These are phyloP conservation scores for Echeveria elegans DNA, from an alignment of 164 flowering plant species.

Conservation along the genomic window DNA sequence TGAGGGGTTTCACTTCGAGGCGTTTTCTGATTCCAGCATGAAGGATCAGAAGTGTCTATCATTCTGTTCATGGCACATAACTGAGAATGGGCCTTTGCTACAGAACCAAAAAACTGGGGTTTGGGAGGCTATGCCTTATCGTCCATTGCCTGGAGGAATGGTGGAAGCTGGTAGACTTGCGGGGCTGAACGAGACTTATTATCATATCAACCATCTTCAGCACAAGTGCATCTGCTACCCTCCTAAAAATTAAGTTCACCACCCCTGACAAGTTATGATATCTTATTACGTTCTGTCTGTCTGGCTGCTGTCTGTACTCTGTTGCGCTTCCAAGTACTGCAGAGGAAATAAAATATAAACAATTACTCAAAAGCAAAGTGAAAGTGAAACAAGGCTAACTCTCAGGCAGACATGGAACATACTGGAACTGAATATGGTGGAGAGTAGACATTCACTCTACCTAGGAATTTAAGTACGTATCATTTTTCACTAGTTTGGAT, in stretches of 20 bases:
- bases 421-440: too few species aligned
- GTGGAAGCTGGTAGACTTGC: neutral
- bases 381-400: too few species aligned
- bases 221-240: constrained; percentile 14
- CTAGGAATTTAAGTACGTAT: too few species aligned
- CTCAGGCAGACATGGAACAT: too few species aligned
- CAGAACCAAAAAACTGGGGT: constrained; percentile 13
- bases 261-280: neutral
- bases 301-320: neutral
- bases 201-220: neutral
- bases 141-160: constrained; percentile 10
- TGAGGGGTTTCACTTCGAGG: constrained; percentile 12
- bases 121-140: constrained; percentile 14
- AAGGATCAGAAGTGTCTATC: constrained; percentile 7
- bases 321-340: neutral
- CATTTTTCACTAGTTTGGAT: too few species aligned
- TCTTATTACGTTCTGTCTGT: neutral
- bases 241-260: constrained; percentile 7
- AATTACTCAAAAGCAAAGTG: too few species aligned
- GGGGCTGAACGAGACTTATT: neutral
- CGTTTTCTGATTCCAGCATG: constrained; percentile 6
- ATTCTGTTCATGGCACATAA: constrained; percentile 14
- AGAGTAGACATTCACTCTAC: too few species aligned
- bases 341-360: too few species aligned
- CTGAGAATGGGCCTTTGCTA: constrained; percentile 13